Percentiles rank a stretch among this genome's conserved stretches.
Conservation (phyloP, 495 filamentous ascomycete species). For the Talaromyces wortmannii region DNA sequence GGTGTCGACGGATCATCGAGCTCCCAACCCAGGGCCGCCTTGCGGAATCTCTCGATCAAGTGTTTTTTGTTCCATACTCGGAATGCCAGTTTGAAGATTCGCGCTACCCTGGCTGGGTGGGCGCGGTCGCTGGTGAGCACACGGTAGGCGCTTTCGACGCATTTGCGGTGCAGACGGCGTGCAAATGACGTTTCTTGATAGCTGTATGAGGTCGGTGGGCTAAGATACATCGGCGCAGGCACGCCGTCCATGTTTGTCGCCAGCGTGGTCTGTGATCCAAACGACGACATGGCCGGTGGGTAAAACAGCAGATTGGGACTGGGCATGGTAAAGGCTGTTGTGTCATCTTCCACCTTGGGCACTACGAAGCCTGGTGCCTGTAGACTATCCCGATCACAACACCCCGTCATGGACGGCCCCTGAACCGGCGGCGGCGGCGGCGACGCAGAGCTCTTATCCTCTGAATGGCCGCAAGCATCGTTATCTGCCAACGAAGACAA, state of each 20-base stretch:
- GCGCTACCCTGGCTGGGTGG: not conserved
- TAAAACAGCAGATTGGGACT: not conserved
- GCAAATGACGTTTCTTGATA: constrained; percentile 5
- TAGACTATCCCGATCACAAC: not conserved
- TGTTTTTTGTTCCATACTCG: constrained; percentile 1
- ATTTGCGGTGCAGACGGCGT: not conserved
- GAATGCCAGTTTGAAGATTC: not conserved
- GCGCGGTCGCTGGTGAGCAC: not conserved
- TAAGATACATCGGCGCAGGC: not conserved
- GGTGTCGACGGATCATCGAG: not conserved
- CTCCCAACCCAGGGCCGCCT: not conserved
- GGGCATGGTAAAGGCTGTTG: not conserved
- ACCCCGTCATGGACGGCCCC: not conserved
- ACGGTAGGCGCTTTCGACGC: not conserved
- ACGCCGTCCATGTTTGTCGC: not conserved
- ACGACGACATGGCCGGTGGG: not conserved
- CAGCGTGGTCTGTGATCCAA: not conserved
- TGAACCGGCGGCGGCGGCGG: not conserved
- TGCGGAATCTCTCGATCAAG: not conserved
- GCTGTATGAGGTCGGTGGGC: not conserved
- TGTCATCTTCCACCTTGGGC: not conserved
- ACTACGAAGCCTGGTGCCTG: not conserved
- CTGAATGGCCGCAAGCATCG: not conserved
- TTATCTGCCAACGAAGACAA: not conserved
- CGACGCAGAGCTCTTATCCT: not conserved